Conservation (phyloP, 2,329 filamentous ascomycete genomes). For the Claviceps africana region DNA sequence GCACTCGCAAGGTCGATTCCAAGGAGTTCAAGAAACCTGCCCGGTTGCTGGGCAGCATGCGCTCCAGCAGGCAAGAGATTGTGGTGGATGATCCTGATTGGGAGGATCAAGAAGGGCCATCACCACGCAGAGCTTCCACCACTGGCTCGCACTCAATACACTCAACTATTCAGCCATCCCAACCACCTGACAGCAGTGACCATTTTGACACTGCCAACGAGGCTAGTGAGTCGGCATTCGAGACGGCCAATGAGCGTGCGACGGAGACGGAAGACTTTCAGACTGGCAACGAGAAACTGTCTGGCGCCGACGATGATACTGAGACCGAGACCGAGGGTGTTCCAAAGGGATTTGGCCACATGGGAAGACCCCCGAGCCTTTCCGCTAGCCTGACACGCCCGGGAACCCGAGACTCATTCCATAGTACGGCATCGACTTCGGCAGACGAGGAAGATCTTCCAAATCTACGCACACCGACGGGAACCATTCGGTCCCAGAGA, state of each 20-base stretch:
- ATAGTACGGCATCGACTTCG: slow-evolving; percentile 82
- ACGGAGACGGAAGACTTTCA: slow-evolving; percentile 94
- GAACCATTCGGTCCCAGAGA: slow-evolving; percentile 47
- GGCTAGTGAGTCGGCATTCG: slow-evolving; percentile 49
- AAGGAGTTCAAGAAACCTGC: slow-evolving; percentile 67
- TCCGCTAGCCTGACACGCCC: slow-evolving; percentile 25
- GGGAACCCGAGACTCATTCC: slow-evolving; percentile 51
- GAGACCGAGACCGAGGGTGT: slow-evolving; percentile 81
- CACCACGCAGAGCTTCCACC: slow-evolving; percentile 13
- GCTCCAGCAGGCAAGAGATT: slow-evolving; percentile 64
- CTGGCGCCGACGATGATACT: slow-evolving; percentile 64
- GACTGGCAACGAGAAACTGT: slow-evolving; percentile 70
- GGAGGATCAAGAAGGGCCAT: slow-evolving; percentile 57
- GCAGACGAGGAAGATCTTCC: slow-evolving; percentile 52
- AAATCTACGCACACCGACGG: slow-evolving; percentile 46
- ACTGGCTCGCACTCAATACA: slow-evolving; percentile 9
- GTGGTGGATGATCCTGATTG: slow-evolving; percentile 70
- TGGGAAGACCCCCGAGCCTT: slow-evolving; percentile 28
- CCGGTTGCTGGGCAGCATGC: slow-evolving; percentile 61
- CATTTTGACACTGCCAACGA: slow-evolving; percentile 75
- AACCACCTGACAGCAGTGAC: slow-evolving; percentile 42
- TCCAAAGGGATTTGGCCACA: slow-evolving; percentile 28
- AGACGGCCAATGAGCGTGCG: slow-evolving; percentile 60
- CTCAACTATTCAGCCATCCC: slow-evolving; percentile 5
- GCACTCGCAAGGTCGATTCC: slow-evolving; percentile 48